Percentiles rank a stretch among this genome's conserved stretches.
Evolutionary conservation across 2,329 filamentous ascomycete genomes (phyloP).

Genomic region (Nannizzia gypsea): DNA sequence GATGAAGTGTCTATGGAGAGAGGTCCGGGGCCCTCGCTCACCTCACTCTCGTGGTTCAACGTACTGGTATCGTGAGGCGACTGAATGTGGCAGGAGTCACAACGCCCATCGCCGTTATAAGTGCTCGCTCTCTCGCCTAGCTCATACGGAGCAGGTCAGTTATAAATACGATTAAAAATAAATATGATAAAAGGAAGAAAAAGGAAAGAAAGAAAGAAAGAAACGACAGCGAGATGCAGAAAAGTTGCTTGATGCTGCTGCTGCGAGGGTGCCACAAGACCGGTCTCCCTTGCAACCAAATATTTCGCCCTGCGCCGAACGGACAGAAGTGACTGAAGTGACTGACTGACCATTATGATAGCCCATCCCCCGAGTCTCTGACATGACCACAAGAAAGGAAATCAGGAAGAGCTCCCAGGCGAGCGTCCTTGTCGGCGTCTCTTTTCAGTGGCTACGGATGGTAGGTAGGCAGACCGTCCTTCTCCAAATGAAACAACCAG

Average conservation of each 20-base stretch:
- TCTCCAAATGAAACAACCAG: background rate
- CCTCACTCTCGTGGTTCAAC: conserved; percentile 43
- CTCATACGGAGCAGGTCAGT: background rate
- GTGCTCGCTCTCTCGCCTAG: background rate
- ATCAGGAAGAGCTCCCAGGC: background rate
- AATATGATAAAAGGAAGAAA: background rate
- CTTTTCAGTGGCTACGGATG: too few relatives aligned
- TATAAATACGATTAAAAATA: background rate
- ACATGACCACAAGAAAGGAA: background rate
- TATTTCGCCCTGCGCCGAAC: background rate
- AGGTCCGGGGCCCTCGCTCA: conserved; percentile 50
- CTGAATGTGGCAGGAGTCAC: background rate
- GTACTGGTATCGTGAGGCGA: conserved; percentile 21
- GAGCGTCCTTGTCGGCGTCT: background rate
- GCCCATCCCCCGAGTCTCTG: background rate
- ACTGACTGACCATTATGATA: conserved; percentile 1
- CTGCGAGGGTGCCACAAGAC: background rate
- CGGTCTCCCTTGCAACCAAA: background rate
- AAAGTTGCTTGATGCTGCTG: background rate
- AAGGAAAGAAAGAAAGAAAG: background rate
- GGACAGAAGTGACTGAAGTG: background rate
- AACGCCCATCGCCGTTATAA: background rate
- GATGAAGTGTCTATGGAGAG: conserved; percentile 66
- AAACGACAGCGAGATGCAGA: background rate
- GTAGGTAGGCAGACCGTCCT: background rate